Percentiles rank a stretch among this genome's conserved stretches.
These are phyloP conservation scores for Tulasnella sp. DNA, from an alignment of 768 basidiomycete genomes.

Conservation along the genomic window DNA sequence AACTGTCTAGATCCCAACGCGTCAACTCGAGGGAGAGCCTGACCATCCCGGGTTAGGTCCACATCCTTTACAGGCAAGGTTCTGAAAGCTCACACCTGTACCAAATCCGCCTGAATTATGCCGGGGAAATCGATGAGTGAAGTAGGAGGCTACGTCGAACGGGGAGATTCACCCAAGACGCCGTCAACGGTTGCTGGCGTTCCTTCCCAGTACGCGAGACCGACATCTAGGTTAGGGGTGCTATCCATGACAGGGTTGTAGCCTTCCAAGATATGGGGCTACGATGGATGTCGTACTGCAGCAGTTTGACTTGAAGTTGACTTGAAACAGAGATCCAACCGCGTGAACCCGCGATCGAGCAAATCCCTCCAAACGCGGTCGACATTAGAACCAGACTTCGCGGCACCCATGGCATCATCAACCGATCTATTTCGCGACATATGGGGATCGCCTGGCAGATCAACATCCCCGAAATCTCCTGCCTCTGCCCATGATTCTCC, in stretches of 20 bases:
- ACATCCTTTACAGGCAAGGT: not conserved
- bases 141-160: slow-evolving; percentile 25
- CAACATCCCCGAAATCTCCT: not conserved
- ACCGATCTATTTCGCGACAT: slow-evolving; percentile 7
- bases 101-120: slow-evolving; percentile 42
- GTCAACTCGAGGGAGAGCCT: slow-evolving; percentile 86
- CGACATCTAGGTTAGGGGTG: slow-evolving; percentile 60
- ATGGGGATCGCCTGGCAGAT: slow-evolving; percentile 2
- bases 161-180: slow-evolving; percentile 50
- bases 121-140: slow-evolving; percentile 20
- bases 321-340: too few species aligned
- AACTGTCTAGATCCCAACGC: slow-evolving; percentile 82
- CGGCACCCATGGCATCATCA: too few species aligned
- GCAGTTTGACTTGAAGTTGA: too few species aligned
- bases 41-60: not conserved
- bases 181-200: slow-evolving; percentile 77
- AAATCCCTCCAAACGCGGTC: too few species aligned
- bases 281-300: too few species aligned
- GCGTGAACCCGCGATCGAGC: too few species aligned
- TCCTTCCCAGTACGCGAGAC: slow-evolving; percentile 75
- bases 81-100: slow-evolving; percentile 32
- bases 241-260: too few species aligned
- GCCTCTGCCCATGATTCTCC: not conserved
- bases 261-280: too few species aligned
- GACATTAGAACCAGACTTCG: too few species aligned